Base-by-base conservation (phyloP, 2,329 filamentous ascomycete genomes). In the Aspergillus sp. region DNA sequence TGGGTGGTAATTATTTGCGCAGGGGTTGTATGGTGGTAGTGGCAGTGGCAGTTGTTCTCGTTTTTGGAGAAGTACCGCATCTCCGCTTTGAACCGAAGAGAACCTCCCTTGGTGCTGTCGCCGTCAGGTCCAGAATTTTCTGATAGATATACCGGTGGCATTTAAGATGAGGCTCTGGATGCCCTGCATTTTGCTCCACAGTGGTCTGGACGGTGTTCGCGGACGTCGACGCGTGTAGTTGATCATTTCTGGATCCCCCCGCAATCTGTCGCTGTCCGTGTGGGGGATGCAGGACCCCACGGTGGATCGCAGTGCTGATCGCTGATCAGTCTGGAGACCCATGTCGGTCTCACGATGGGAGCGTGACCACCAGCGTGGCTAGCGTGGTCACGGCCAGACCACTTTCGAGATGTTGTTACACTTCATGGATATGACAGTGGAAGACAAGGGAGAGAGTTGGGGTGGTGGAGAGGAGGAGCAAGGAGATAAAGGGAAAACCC, bases 161-260 rank as follows among this genome's bases (percentile, higher is more conserved):
- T 5, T 42, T 21, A 13, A 20, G 19, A n/a, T 49, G 47, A 13
- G 41, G 41, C 38, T 50, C 7, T 42, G 16, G 19, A 19, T 10
- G 40, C 4, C 19, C 40, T 45, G 41, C 47, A 45, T 29, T 19
- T 19, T 36, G 19, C 29, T 50, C 47, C 47, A 50, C 41, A 44
- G 34, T 20, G n/a, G 19, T 45, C 47, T 50, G 47, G 47, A 50
- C 34, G 21, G 19, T 16, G 4, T 3, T 16, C 21, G 38, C 21
- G 31, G 34, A n/a, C 17, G 40, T 21, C n/a, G 36, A 16, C 21
- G 21, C 5, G 34, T n/a, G 34, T n/a, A 16, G 34, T 10, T 38
- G 34, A 38, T 38, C 34, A n/a, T 9, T 16, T 38, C 34, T 11
- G 14, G 14, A 4, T 38, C 14, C 17, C 40, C 40, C 40, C 40